Evolutionary conservation across 495 filamentous ascomycete genomes (phyloP).

Genomic region (Haplographium delicatum): DNA sequence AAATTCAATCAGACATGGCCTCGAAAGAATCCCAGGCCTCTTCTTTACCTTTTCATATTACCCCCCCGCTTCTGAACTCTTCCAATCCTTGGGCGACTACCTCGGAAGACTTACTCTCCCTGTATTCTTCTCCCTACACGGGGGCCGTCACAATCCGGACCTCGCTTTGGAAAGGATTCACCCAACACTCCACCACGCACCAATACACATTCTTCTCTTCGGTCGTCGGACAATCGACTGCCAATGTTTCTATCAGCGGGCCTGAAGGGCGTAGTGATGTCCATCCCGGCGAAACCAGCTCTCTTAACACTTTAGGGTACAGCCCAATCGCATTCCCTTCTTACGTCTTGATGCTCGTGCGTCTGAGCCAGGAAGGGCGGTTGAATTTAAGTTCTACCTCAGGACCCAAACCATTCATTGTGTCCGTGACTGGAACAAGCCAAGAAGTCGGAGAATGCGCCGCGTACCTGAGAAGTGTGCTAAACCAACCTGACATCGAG

Average conservation of each 20-base stretch:
- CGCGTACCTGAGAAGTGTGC: conserved; percentile 21
- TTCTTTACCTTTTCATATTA: conserved; percentile 33
- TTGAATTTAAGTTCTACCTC: neutral
- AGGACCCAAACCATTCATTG: conserved; percentile 51
- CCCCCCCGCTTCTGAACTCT: conserved; percentile 65
- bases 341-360: conserved; percentile 51
- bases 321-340: conserved; percentile 60
- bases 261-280: conserved; percentile 1
- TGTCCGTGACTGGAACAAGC: conserved; percentile 61
- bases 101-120: conserved; percentile 44
- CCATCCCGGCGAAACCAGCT: conserved; percentile 35
- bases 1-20: too few relatives aligned
- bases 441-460: conserved; percentile 45
- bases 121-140: conserved; percentile 53
- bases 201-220: conserved; percentile 61
- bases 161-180: conserved; percentile 52
- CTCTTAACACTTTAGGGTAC: conserved; percentile 65
- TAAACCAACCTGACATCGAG: conserved; percentile 2
- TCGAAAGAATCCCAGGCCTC: neutral
- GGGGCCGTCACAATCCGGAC: conserved; percentile 70
- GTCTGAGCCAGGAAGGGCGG: conserved; percentile 2
- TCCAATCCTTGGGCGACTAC: conserved; percentile 66
- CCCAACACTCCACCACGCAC: conserved; percentile 52
- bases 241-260: neutral
- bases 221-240: conserved; percentile 34